Percentiles rank a stretch among this genome's conserved stretches.
Evolutionary conservation across 2,329 filamentous ascomycete genomes (phyloP).

Genomic region (Penicillium vulpinum): DNA sequence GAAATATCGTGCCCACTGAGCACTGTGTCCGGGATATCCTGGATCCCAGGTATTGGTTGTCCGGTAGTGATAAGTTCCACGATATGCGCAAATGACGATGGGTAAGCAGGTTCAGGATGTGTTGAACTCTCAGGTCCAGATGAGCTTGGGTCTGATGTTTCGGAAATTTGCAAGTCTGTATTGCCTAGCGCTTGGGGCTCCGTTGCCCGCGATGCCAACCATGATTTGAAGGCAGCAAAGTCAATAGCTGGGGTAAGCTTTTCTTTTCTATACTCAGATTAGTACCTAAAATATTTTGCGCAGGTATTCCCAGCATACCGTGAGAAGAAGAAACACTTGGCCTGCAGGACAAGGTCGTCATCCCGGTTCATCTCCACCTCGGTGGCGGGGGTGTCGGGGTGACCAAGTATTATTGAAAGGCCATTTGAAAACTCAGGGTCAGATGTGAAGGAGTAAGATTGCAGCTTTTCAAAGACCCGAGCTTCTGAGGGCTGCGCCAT

Average conservation of each 20-base stretch:
- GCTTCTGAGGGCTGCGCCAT: slow-evolving; percentile 9
- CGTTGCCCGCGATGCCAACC: slow-evolving; percentile 46
- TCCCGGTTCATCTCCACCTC: slow-evolving; percentile 40
- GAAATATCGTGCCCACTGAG: slow-evolving; percentile 66
- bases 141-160: slow-evolving; percentile 8
- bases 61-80: slow-evolving; percentile 81
- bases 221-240: slow-evolving; percentile 67
- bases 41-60: slow-evolving; percentile 81
- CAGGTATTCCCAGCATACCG: slow-evolving; percentile 32
- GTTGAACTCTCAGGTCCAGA: slow-evolving; percentile 5
- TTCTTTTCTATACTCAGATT: slow-evolving; percentile 35
- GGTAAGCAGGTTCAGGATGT: slow-evolving; percentile 62
- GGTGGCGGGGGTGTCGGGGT: slow-evolving; percentile 40
- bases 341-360: slow-evolving; percentile 46
- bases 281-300: background rate
- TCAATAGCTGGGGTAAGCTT: slow-evolving; percentile 53
- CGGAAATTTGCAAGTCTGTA: background rate
- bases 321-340: slow-evolving; percentile 52
- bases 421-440: slow-evolving; percentile 50
- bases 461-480: slow-evolving; percentile 34
- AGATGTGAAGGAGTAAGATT: slow-evolving; percentile 41
- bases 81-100: slow-evolving; percentile 79
- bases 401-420: slow-evolving; percentile 49
- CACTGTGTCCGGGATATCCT: slow-evolving; percentile 79
- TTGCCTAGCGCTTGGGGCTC: background rate